Evolutionary conservation across 331 rosid species (phyloP).

Genomic region (Quercus lobata): DNA sequence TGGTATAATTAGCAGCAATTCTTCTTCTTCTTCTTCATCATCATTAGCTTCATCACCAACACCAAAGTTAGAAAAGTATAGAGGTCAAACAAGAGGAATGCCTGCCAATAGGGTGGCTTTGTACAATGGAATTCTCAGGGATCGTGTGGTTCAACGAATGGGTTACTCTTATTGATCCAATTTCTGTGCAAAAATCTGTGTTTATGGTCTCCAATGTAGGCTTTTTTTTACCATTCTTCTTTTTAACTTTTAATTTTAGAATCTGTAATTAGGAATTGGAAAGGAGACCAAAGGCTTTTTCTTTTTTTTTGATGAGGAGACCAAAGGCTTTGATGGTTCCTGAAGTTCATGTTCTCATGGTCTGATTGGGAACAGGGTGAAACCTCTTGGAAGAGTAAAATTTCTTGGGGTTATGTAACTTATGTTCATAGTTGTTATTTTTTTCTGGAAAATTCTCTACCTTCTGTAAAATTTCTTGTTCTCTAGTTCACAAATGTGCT

Average conservation of each 20-base stretch:
- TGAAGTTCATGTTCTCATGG: conserved; percentile 13
- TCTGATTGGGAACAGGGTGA: conserved; percentile 9
- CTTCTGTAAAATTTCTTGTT: too few relatives aligned
- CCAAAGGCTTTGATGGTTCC: conserved; percentile 24
- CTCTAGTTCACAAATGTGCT: too few relatives aligned
- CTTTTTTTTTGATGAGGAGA: too few relatives aligned
- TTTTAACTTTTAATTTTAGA: neutral
- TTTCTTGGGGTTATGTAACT: neutral
- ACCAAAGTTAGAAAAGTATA: conserved; percentile 22
- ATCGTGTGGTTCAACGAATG: conserved; percentile 69
- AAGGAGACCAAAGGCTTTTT: conserved; percentile 26
- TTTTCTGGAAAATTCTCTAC: neutral
- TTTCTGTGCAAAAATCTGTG: conserved; percentile 33
- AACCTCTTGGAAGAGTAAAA: conserved; percentile 12
- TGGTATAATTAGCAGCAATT: neutral
- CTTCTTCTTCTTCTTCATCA: neutral
- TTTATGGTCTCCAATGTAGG: conserved; percentile 6
- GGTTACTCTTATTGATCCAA: conserved; percentile 56
- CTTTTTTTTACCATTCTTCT: neutral
- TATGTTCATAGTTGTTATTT: neutral
- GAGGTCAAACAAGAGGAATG: conserved; percentile 40
- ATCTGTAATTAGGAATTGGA: conserved; percentile 3
- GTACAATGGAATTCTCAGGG: conserved; percentile 79
- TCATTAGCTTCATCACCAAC: conserved; percentile 4
- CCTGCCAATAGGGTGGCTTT: conserved; percentile 80